Evolutionary conservation across 768 basidiomycete species (phyloP).

Genomic region (Gloeophyllum trabeum): DNA sequence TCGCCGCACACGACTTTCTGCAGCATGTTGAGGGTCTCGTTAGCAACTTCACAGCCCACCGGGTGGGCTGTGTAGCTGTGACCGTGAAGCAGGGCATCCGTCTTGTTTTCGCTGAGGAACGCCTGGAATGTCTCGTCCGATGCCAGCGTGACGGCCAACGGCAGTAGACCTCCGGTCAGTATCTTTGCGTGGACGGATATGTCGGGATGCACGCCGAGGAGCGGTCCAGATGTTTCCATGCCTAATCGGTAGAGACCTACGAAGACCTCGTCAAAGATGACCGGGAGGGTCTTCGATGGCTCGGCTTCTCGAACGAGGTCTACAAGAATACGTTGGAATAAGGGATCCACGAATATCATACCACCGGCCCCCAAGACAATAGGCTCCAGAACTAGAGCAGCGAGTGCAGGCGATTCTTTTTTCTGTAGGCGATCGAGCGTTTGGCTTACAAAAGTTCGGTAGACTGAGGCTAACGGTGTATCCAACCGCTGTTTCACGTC

Average conservation of each 20-base stretch:
- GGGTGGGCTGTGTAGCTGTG: constrained; percentile 96
- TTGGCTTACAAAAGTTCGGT: constrained; percentile 45
- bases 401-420: constrained; percentile 32
- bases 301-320: constrained; percentile 57
- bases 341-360: constrained; percentile 95
- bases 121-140: constrained; percentile 69
- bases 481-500: constrained; percentile 50
- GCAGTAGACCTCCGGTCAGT: constrained; percentile 86
- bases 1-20: constrained; percentile 35
- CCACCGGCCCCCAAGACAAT: constrained; percentile 92
- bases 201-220: constrained; percentile 73
- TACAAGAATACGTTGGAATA: constrained; percentile 84
- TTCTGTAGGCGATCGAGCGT: constrained; percentile 35
- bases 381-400: constrained; percentile 83
- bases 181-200: constrained; percentile 90
- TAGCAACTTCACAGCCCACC: constrained; percentile 86
- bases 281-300: constrained; percentile 71
- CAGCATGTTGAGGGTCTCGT: constrained; percentile 60
- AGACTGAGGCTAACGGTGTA: constrained; percentile 50
- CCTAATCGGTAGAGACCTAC: constrained; percentile 87
- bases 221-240: constrained; percentile 44
- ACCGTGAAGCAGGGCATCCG: constrained; percentile 84
- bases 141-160: constrained; percentile 78
- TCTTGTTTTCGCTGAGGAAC: constrained; percentile 66
- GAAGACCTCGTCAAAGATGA: constrained; percentile 96